These are phyloP conservation scores for Boletus sensibilis DNA, from an alignment of 768 basidiomycete genomes.

Conservation along the genomic window DNA sequence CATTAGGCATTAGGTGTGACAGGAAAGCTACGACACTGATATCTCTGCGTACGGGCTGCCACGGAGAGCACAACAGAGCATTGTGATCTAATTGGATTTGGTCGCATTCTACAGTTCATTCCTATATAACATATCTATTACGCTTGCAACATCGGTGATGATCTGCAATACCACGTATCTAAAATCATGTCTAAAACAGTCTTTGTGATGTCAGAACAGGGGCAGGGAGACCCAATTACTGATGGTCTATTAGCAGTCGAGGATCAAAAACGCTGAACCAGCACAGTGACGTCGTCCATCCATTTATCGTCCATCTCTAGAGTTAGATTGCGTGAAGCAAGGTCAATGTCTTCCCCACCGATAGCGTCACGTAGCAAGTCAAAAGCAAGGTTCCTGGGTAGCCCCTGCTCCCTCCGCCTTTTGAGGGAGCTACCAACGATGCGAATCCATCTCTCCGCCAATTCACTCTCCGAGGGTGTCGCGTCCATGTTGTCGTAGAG, in stretches of 20 bases:
- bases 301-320: constrained; percentile 51
- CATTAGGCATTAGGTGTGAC: constrained; percentile 19
- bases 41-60: not conserved
- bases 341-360: constrained; percentile 40
- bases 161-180: constrained; percentile 9
- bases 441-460: constrained; percentile 37
- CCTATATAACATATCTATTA: constrained; percentile 14
- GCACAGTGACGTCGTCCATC: constrained; percentile 50
- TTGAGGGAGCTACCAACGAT: constrained; percentile 32
- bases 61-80: not conserved
- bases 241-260: constrained; percentile 2
- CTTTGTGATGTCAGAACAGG: not conserved
- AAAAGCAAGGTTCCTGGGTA: constrained; percentile 38
- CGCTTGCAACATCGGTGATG: constrained; percentile 2
- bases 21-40: not conserved
- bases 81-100: constrained; percentile 2
- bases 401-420: constrained; percentile 13
- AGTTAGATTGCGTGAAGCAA: constrained; percentile 44
- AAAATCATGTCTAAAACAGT: constrained; percentile 7
- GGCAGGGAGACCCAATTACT: not conserved
- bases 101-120: constrained; percentile 11
- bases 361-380: constrained; percentile 42
- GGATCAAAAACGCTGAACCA: constrained; percentile 40
- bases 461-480: constrained; percentile 24
- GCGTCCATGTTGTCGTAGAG: constrained; percentile 33